Conservation (phyloP, 208 protist species). For the Spongospora subterranea region DNA sequence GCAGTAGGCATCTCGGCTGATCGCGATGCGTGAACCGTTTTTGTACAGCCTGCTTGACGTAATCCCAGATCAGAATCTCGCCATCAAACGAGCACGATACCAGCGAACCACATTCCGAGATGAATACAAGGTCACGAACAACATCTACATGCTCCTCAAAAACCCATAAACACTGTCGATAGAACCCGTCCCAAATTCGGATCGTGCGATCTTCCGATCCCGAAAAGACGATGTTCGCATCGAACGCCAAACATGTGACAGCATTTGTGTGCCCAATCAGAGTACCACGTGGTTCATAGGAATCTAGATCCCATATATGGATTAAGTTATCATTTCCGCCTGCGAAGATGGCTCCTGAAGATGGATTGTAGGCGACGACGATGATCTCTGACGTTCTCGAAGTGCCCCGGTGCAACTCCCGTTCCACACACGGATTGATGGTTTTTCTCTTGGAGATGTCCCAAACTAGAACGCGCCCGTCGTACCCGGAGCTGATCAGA, state of each 20-base stretch:
- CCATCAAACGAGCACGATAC: conserved; percentile 16
- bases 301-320: conserved; percentile 3
- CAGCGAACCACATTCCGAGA: conserved; percentile 25
- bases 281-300: background rate
- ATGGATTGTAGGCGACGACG: conserved; percentile 14
- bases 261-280: conserved; percentile 46
- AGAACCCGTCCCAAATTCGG: conserved; percentile 59
- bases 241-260: conserved; percentile 59
- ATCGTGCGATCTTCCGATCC: conserved; percentile 39
- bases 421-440: conserved; percentile 10
- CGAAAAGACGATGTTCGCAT: conserved; percentile 61
- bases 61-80: conserved; percentile 54
- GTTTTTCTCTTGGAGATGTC: conserved; percentile 49
- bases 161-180: background rate
- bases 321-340: conserved; percentile 36
- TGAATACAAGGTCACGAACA: background rate
- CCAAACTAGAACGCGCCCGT: conserved; percentile 55
- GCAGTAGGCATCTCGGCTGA: conserved; percentile 8
- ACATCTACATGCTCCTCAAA: background rate
- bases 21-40: background rate
- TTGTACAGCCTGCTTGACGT: background rate
- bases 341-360: conserved; percentile 11
- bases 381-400: background rate
- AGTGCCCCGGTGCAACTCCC: background rate
- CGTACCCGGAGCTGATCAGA: conserved; percentile 4